These are phyloP conservation scores for Magnusiomyces clavatus DNA, from an alignment of 1,139 yeast species.

Conservation along the genomic window DNA sequence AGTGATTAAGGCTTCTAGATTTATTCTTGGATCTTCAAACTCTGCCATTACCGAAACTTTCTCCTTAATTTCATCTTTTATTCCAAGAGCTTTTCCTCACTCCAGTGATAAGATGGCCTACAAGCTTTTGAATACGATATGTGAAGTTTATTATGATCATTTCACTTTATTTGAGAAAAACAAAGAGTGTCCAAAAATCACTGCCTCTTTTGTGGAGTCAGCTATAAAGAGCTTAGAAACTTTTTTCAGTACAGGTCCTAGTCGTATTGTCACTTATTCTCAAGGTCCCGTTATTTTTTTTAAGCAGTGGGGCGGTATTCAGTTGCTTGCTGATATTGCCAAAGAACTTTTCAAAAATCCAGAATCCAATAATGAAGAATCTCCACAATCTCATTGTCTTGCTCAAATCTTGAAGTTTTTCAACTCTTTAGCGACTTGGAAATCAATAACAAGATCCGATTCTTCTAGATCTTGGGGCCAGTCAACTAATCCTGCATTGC, in stretches of 20 bases:
- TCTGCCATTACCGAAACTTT: constrained; percentile 1
- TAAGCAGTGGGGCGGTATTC: constrained; percentile 29
- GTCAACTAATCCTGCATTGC: constrained; percentile 9
- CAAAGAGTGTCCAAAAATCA: constrained; percentile 6
- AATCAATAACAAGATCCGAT: neutral
- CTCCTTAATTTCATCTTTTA: neutral
- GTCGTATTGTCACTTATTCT: neutral
- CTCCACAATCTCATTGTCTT: neutral
- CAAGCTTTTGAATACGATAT: constrained; percentile 21
- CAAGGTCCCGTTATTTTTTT: constrained; percentile 27
- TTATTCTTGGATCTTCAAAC: neutral
- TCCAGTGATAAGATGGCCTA: constrained; percentile 8
- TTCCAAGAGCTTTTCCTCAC: neutral
- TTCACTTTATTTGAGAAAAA: constrained; percentile 14
- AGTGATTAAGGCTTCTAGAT: constrained; percentile 3
- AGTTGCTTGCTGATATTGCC: constrained; percentile 22
- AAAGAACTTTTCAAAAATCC: constrained; percentile 17
- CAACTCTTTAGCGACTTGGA: neutral
- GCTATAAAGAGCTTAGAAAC: neutral
- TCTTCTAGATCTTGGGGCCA: neutral
- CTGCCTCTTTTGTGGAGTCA: constrained; percentile 1
- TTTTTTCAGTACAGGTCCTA: neutral
- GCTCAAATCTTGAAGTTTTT: constrained; percentile 8
- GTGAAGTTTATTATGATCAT: constrained; percentile 24
- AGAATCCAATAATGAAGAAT: constrained; percentile 8